Evolutionary conservation across 257 asterid genomes (phyloP).

Genomic region (Marsdenia floribunda): DNA sequence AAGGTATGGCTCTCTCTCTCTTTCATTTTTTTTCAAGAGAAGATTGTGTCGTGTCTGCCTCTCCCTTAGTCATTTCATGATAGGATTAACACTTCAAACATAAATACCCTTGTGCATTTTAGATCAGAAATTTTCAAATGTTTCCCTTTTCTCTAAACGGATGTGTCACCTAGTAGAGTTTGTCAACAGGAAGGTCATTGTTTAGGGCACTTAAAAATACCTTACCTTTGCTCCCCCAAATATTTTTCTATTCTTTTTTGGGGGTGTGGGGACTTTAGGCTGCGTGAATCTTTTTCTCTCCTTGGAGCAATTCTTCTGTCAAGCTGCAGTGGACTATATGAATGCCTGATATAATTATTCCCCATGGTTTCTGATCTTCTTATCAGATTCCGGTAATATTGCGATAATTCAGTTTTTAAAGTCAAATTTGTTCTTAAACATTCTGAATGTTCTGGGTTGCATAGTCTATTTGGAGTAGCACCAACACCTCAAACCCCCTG

Average conservation of each 20-base stretch:
- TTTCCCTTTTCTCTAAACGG: not conserved
- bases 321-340: not conserved
- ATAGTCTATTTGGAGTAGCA: no score
- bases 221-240: not conserved
- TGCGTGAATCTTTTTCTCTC: not conserved
- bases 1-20: constrained; percentile 37
- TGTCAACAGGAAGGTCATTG: not conserved
- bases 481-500: no score
- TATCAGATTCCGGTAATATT: not conserved
- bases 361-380: not conserved
- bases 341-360: not conserved
- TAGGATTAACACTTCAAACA: not conserved
- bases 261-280: not conserved
- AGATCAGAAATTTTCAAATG: not conserved
- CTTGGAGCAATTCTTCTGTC: not conserved
- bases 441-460: no score
- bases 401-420: not conserved
- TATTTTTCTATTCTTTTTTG: not conserved
- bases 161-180: not conserved
- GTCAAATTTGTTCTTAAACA: no score
- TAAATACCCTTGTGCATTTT: not conserved
- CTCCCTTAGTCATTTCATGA: no score
- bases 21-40: not conserved
- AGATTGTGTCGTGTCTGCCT: not conserved
- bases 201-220: not conserved